A percentile compares a stretch with the other conserved stretches of the same genome.
phyloP scores from a whole-genome alignment of 805 yeast genomes.

The Candida palmyrensis region DNA sequence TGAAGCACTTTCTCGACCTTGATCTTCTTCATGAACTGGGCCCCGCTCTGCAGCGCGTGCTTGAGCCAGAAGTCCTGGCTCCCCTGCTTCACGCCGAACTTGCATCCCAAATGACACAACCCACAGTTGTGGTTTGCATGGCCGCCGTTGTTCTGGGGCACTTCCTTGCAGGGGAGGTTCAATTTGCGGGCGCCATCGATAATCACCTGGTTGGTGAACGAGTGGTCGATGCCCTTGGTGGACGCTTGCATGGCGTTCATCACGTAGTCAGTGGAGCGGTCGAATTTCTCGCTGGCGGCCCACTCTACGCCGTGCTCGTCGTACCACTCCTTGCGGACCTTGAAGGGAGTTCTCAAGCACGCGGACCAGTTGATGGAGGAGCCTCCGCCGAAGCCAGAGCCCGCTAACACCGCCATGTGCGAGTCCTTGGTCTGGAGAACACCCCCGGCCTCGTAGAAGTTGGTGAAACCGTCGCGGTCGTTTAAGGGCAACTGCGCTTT shows the following conservation, averaged over 20 bases:
- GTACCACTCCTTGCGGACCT: conserved; percentile 49
- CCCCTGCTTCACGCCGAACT: conserved; percentile 50
- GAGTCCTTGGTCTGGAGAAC: conserved; percentile 27
- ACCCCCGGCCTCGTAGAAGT: conserved; percentile 39
- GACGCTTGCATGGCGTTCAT: conserved; percentile 45
- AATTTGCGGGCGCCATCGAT: conserved; percentile 41
- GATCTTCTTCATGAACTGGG: conserved; percentile 42
- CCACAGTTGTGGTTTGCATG: conserved; percentile 43
- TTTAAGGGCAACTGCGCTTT: conserved; percentile 29
- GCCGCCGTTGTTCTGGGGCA: conserved; percentile 45
- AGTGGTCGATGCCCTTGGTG: conserved; percentile 34
- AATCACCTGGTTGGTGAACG: conserved; percentile 38
- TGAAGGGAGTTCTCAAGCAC: conserved; percentile 43
- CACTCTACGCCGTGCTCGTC: conserved; percentile 40
- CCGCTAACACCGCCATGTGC: conserved; percentile 39
- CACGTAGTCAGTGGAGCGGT: conserved; percentile 41
- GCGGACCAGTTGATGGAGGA: conserved; percentile 58
- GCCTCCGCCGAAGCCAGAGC: conserved; percentile 55
- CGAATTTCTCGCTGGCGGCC: conserved; percentile 39
- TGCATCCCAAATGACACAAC: conserved; percentile 44
- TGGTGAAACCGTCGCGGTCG: conserved; percentile 31
- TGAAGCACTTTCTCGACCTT: conserved; percentile 35
- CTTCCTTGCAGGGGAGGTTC: conserved; percentile 35
- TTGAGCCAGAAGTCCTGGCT: conserved; percentile 45
- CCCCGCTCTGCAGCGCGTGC: conserved; percentile 42